Conservation (phyloP, 306 rosid species). For the Prunus mira region DNA sequence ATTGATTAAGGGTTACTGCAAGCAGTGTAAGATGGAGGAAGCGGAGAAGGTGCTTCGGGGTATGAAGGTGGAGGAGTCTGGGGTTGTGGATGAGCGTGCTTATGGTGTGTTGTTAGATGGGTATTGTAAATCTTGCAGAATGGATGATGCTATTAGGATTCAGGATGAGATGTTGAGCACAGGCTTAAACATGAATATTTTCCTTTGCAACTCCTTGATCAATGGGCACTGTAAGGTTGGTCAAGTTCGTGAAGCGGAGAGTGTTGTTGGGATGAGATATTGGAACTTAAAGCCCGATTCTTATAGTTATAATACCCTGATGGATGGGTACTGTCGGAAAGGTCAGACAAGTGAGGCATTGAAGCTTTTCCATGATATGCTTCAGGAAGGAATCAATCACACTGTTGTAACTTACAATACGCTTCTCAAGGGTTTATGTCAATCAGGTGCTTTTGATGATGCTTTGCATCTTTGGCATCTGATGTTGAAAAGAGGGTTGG, state of each 20-base stretch:
- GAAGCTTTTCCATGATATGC: slow-evolving; percentile 62
- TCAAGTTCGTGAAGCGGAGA: slow-evolving; percentile 43
- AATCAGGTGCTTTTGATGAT: slow-evolving; percentile 38
- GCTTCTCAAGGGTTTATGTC: slow-evolving; percentile 61
- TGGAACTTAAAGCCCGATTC: slow-evolving; percentile 62
- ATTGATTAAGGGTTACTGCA: slow-evolving; percentile 64
- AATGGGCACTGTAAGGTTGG: slow-evolving; percentile 66
- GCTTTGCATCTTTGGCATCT: slow-evolving; percentile 61
- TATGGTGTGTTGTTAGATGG: slow-evolving; percentile 70
- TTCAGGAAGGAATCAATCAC: slow-evolving; percentile 44
- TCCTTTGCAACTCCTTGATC: slow-evolving; percentile 72
- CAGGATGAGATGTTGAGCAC: slow-evolving; percentile 54
- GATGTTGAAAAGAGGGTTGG: slow-evolving; percentile 58
- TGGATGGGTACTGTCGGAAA: slow-evolving; percentile 37
- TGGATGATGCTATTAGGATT: slow-evolving; percentile 70
- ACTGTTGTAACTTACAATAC: slow-evolving; percentile 67
- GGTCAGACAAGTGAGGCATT: slow-evolving; percentile 36
- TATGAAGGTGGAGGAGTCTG: slow-evolving; percentile 42
- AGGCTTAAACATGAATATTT: slow-evolving; percentile 57
- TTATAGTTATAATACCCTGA: slow-evolving; percentile 42
- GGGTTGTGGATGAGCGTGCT: slow-evolving; percentile 54
- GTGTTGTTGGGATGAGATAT: slow-evolving; percentile 41
- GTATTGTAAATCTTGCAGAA: slow-evolving; percentile 59
- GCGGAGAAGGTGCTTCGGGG: slow-evolving; percentile 57
- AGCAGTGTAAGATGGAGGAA: slow-evolving; percentile 47